Conservation (phyloP, 2,329 filamentous ascomycete species). For the Teratosphaeriaceae sp. region DNA sequence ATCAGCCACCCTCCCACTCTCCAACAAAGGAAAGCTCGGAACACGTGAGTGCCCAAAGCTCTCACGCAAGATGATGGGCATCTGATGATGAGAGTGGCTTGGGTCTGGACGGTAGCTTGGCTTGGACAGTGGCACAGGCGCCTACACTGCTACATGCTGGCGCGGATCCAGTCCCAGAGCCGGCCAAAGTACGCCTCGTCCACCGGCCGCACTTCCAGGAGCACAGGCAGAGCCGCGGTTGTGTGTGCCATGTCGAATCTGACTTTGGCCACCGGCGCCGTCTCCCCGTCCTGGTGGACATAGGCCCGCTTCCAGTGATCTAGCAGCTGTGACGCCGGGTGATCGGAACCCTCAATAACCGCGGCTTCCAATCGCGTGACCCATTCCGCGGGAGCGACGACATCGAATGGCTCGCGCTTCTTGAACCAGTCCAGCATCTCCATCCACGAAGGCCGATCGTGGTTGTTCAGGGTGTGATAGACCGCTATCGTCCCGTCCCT, state of each 20-base stretch:
- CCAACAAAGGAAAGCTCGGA: too few species aligned
- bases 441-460: slow-evolving; percentile 37
- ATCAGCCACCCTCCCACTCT: too few species aligned
- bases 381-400: slow-evolving; percentile 39
- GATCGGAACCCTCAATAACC: slow-evolving; percentile 24
- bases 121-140: background rate
- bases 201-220: slow-evolving; percentile 34
- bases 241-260: slow-evolving; percentile 32
- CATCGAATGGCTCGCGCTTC: slow-evolving; percentile 32
- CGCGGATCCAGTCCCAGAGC: slow-evolving; percentile 37
- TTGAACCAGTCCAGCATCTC: slow-evolving; percentile 42
- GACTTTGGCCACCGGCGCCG: background rate
- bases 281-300: slow-evolving; percentile 10
- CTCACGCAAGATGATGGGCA: too few species aligned
- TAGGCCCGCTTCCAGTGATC: slow-evolving; percentile 45
- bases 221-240: slow-evolving; percentile 26
- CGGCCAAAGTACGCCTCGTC: slow-evolving; percentile 38
- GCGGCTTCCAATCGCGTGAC: slow-evolving; percentile 20
- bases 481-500: slow-evolving; percentile 24
- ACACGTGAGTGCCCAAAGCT: too few species aligned
- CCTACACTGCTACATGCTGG: slow-evolving; percentile 16
- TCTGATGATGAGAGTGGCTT: background rate
- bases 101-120: too few species aligned
- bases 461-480: slow-evolving; percentile 46
- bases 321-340: slow-evolving; percentile 43